Base-by-base conservation (phyloP, 1,139 yeast genomes). In the Saccharomyces hybrid region DNA sequence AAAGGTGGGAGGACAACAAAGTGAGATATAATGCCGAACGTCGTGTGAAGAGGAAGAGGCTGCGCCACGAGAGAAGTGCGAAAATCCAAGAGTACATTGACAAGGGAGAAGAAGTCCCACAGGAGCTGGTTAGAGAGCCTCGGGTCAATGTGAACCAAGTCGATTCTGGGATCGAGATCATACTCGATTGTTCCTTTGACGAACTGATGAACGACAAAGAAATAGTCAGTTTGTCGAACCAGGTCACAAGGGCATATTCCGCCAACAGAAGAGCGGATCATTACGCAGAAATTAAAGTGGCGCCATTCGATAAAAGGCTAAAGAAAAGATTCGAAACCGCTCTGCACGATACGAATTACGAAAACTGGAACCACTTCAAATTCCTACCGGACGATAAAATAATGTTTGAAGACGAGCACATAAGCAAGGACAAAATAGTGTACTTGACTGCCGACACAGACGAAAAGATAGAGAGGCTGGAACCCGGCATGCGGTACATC, bases 371-470 rank as follows among this genome's bases (percentile, higher is more conserved):
- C 53, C 75, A 79, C 58, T 77, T 90, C 48, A 72, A 73, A 48
- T 81, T 89, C 59, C 42, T 55, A 3, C 49, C 52, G 4, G 72
- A 73, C 38, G 68, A 71, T 7, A 74, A 70, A 47, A 31, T 27
- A 0, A 47, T 47, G 49, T 27, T 28, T 14, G 53, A 27, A 16
- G 47, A 44, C 11, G 28, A 47, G 48, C 47, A 48, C n/a, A 5
- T 26, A 25, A 9, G 48, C 5, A 26, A 7, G 20, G 73, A 74
- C 4, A 79, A 79, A 53, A 74, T 75, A 55, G 78, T 88, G 0
- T 93, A 93, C 66, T 74, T 93, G 47, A 85, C 96, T 0, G 96
- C 98, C 0, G 99, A 93, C 63, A 84, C 96, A 0, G 87, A 84
- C 14, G 86, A 86, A 28, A 78, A 79, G 20, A 71, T 86, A 38